Base-by-base conservation (phyloP, 177 flowering plant species). In the Telopea speciosissima region DNA sequence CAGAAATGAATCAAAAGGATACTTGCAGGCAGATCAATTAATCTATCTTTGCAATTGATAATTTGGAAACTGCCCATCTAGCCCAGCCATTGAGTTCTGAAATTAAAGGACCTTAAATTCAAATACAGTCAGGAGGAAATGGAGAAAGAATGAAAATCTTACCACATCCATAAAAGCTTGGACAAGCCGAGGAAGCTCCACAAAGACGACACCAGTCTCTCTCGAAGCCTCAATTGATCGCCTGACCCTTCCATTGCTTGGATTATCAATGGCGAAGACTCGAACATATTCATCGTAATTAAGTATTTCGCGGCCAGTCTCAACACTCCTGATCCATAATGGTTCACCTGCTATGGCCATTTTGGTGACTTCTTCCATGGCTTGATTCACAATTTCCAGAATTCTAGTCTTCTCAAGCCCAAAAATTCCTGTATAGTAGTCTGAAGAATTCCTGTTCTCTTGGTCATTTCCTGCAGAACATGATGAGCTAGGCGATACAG, bases 131-230 rank as follows among this genome's bases (percentile, higher is more conserved):
- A 28, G 31, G 31, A 28, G 31, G 58, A 52, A 52, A 52, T 9
- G 4, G n/a, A 52, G 19, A 52, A 6, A 52, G n/a, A 58, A 58
- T 58, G 61, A 58, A 58, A n/a, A 58, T 58, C 61, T 58, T 58
- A 96, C 99, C 90, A 82, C 96, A 75, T 91, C 98, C 89, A 91
- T 83, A 85, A 93, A 93, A 64, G 89, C 80, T 67, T 87, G 93
- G 40, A 93, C 85, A 1, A 96, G 85, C 67, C 79, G 74, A 0
- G 93, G 88, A 24, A 87, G 85, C 66, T 96, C 99, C 17, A 90
- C 78, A 63, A 93, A 91, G 40, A 92, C 87, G 40, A 86, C 82
- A 1, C 90, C 90, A 3, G 84, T 81, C 62, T 96, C 99, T 79
- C 98, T 88, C 1, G 99, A 96, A 24, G 89, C 99, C 77, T 96